Evolutionary conservation across 2,329 filamentous ascomycete species (phyloP).

Genomic region (Xylaria sp.): DNA sequence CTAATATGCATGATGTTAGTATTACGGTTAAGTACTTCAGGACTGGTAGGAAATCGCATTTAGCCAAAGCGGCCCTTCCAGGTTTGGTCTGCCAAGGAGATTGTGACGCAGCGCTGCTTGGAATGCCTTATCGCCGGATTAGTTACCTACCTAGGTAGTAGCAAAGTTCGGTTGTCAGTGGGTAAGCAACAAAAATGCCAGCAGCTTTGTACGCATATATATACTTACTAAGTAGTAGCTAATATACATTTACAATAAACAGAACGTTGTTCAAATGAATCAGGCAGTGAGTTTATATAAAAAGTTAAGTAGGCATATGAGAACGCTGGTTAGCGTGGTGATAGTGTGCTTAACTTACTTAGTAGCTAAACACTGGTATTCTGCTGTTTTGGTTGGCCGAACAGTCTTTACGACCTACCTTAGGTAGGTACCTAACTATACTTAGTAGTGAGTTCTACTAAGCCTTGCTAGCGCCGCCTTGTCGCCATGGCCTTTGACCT

Average conservation of each 20-base stretch:
- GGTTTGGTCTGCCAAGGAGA: neutral
- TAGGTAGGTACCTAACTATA: neutral
- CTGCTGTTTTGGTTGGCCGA: neutral
- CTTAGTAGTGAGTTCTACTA: neutral
- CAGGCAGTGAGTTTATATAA: no score
- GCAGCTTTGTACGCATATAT: no score
- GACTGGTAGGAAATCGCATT: neutral
- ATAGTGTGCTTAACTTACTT: no score
- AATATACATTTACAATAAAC: no score
- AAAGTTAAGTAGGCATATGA: no score
- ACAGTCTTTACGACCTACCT: neutral
- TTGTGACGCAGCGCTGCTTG: neutral
- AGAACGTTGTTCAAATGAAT: no score
- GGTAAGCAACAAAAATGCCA: no score
- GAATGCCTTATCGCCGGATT: neutral
- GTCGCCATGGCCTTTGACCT: conserved; percentile 30
- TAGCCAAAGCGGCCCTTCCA: neutral
- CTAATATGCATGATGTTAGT: no score
- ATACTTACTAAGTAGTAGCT: no score
- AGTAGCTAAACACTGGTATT: neutral
- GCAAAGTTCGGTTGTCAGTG: neutral
- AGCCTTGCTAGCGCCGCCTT: conserved; percentile 27
- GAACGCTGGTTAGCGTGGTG: no score
- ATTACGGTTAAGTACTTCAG: no score
- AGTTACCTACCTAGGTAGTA: neutral